Evolutionary conservation across 1,139 yeast genomes (phyloP), one percentile per base, ranked within the genome.

Genomic region (Debaryomyces udenii): DNA sequence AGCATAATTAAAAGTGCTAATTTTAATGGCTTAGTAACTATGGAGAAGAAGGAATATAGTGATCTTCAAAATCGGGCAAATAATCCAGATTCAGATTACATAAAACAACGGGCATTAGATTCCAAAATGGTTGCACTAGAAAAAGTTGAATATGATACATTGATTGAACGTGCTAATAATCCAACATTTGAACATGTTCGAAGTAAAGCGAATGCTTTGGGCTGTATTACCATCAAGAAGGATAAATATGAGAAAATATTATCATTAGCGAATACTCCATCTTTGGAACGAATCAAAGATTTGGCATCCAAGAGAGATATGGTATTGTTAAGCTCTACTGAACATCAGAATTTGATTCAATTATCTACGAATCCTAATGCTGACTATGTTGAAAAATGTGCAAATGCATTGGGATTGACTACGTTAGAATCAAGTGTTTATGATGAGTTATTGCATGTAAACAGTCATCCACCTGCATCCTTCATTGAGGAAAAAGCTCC

Each of bases 381-480:
- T 27, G 55, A 55, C 2, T 61, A 61, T 37, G 42, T 66, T n/a
- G 57, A 53, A 2, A 46, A 53, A 14, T 61, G 62, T 39, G 68
- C 74, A 34, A 63, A 65, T 42, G 63, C 61, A 9, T 42, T 66
- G 9, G 61, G 55, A 4, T 37, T 54, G 18, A 58, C 61, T 3
- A 46, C 52, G 0, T 14, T 79, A 13, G 49, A 70, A 4, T 52
- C 51, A 14, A 39, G 61, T 9, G 66, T 61, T 13, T 57, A 61
- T 38, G 47, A 48, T 4, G 59, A 55, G 13, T 54, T 72, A 37
- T 26, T 49, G 10, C 40, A 46, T 3, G 57, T 50, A 31, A 64
- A 58, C n/a, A 51, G 55, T 38, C 59, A 57, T n/a, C 71, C 72
- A 31, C 48, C 59, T 6, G 47, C 58, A 17, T 67, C 64, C 3